Conservation (phyloP, 2,329 filamentous ascomycete species). For the Hypoxylon sp. region DNA sequence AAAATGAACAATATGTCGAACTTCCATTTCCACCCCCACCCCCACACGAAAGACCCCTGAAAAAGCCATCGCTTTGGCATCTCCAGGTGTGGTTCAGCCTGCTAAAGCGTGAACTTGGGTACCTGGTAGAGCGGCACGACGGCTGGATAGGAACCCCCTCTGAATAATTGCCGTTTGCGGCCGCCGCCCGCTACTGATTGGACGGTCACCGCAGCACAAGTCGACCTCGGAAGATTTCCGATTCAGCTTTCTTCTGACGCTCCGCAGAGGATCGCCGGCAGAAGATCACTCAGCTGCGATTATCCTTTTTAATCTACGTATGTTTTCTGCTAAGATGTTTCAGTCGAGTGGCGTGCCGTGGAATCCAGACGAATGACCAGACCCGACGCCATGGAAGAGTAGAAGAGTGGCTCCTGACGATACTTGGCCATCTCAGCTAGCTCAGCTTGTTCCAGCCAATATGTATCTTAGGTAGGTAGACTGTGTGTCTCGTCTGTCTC, state of each 20-base stretch:
- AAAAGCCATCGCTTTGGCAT: background rate
- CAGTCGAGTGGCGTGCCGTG: too few species aligned
- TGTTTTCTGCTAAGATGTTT: too few species aligned
- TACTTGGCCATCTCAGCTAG: background rate
- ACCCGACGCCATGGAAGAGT: constrained; percentile 34
- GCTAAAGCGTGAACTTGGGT: constrained; percentile 2
- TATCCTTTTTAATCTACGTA: constrained; percentile 12
- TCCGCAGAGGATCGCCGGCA: too few species aligned
- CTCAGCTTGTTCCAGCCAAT: constrained; percentile 7
- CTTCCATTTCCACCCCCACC: constrained; percentile 1
- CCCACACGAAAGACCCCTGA: constrained; percentile 11
- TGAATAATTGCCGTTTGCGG: constrained; percentile 41
- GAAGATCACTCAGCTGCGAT: constrained; percentile 31
- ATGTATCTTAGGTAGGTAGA: too few species aligned
- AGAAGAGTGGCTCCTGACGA: constrained; percentile 16
- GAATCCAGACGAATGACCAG: too few species aligned
- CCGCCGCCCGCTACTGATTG: constrained; percentile 39
- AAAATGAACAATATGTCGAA: background rate
- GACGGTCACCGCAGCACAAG: constrained; percentile 33
- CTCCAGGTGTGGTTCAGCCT: background rate
- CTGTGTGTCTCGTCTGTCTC: too few species aligned
- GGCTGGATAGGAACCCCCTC: constrained; percentile 1
- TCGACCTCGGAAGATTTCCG: constrained; percentile 38
- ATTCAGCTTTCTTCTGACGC: too few species aligned
- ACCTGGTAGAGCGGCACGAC: constrained; percentile 5